A percentile compares a stretch with the other conserved stretches of the same genome.
These are phyloP conservation scores for Eucalyptus pauciflora DNA, from an alignment of 345 rosid genomes.

Conservation along the genomic window DNA sequence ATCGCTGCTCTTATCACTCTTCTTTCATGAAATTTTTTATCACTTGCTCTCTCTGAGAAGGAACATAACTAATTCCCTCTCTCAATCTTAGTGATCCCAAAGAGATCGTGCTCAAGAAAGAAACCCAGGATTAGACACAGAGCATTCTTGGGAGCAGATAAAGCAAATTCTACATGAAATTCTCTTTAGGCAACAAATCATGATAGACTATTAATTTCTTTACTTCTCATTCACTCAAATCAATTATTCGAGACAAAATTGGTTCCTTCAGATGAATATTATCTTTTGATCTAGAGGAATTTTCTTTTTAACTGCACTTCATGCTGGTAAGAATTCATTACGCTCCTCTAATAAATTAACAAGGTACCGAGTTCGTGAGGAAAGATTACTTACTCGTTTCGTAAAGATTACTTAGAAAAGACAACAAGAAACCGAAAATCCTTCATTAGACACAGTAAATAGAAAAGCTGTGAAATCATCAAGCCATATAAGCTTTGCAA, in stretches of 20 bases:
- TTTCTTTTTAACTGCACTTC: background rate
- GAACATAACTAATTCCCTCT: background rate
- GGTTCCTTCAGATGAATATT: background rate
- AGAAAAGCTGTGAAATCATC: background rate
- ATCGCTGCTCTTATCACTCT: background rate
- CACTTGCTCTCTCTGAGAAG: background rate
- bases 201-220: background rate
- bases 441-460: background rate
- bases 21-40: background rate
- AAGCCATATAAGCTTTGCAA: background rate
- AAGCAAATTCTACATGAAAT: background rate
- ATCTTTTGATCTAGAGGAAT: background rate
- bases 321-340: background rate
- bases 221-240: background rate
- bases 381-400: background rate
- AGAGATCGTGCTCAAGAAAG: background rate
- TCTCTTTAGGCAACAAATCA: background rate
- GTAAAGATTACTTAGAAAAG: background rate
- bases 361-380: background rate
- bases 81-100: background rate
- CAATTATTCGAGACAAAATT: background rate
- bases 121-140: background rate
- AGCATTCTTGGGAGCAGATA: background rate
- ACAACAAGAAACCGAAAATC: background rate
- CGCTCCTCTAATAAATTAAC: background rate